phyloP scores from a whole-genome alignment of 78 protist genomes.

The Dictyostelium intermedium region DNA sequence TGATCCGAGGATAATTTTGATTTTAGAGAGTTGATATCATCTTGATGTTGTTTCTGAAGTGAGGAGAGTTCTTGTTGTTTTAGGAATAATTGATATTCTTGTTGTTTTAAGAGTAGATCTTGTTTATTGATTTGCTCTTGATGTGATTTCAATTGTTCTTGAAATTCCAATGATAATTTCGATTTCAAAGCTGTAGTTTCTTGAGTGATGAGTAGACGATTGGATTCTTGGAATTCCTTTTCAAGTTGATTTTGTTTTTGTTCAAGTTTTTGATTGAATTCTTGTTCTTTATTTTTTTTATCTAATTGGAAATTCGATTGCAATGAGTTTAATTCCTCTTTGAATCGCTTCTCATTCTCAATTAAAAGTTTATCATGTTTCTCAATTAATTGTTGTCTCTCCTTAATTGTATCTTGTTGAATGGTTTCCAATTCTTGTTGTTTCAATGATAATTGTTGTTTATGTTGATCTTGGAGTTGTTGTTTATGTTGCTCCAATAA shows the following conservation, averaged over 20 bases:
- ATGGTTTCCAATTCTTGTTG: background rate
- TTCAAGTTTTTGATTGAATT: background rate
- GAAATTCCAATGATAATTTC: background rate
- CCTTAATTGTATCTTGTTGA: background rate
- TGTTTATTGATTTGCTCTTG: background rate
- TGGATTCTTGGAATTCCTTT: background rate
- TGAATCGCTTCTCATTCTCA: background rate
- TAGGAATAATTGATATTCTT: background rate
- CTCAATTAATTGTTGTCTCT: background rate
- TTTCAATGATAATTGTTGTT: background rate
- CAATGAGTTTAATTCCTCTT: background rate
- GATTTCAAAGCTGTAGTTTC: background rate
- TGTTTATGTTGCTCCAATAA: background rate
- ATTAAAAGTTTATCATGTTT: background rate
- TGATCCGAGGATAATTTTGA: background rate
- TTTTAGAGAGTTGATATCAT: background rate
- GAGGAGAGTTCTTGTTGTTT: background rate
- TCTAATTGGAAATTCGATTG: background rate
- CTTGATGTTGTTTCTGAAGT: background rate
- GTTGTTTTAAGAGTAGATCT: background rate
- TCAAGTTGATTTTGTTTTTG: background rate
- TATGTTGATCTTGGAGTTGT: background rate
- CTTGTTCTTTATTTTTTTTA: background rate
- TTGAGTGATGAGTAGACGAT: background rate
- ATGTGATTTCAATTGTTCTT: background rate